phyloP scores from a whole-genome alignment of 1,139 yeast species.

The Trichomonascaceae sp. region DNA sequence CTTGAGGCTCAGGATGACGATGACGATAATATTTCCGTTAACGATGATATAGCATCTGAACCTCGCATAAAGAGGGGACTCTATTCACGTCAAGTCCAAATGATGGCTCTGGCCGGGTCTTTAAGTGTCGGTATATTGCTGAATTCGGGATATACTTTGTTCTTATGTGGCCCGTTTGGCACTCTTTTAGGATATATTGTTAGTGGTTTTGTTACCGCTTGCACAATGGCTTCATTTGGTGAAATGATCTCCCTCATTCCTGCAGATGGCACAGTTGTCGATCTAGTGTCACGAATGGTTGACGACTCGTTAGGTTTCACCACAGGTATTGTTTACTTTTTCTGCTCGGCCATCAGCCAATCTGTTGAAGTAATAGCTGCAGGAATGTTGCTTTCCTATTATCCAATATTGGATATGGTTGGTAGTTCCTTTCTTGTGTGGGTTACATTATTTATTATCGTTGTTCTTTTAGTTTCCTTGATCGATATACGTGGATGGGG shows the following conservation, averaged over 20 bases:
- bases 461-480: constrained; percentile 50
- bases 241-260: constrained; percentile 86
- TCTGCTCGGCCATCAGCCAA: constrained; percentile 64
- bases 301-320: constrained; percentile 86
- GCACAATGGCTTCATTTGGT: constrained; percentile 70
- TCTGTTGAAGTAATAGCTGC: constrained; percentile 81
- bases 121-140: constrained; percentile 76
- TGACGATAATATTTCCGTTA: constrained; percentile 14
- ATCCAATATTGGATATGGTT: constrained; percentile 47
- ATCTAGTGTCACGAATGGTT: constrained; percentile 65
- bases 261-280: constrained; percentile 61
- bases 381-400: constrained; percentile 65
- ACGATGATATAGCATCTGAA: constrained; percentile 8
- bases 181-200: constrained; percentile 63
- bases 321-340: constrained; percentile 71
- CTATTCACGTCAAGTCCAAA: constrained; percentile 65
- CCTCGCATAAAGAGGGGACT: constrained; percentile 44
- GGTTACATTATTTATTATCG: constrained; percentile 50
- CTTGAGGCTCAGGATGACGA: constrained; percentile 17
- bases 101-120: constrained; percentile 80
- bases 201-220: constrained; percentile 60
- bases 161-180: constrained; percentile 80
- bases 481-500: constrained; percentile 70
- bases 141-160: constrained; percentile 71
- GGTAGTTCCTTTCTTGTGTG: constrained; percentile 57